Base-by-base conservation (phyloP, 2,329 filamentous ascomycete genomes). In the Periconia macrospinosa region DNA sequence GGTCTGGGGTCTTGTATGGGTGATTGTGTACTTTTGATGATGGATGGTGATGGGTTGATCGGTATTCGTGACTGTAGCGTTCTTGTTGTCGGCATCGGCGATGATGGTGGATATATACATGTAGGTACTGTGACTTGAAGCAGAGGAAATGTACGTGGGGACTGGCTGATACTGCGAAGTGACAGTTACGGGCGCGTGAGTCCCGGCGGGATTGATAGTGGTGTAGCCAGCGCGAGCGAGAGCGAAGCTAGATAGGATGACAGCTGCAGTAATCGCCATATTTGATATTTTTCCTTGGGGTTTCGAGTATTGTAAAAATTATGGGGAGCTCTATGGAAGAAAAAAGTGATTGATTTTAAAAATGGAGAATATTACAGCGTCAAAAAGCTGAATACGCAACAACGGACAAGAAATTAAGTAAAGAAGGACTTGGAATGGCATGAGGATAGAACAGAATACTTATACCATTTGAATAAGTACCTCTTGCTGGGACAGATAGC, bases 161-260 rank as follows among this genome's bases (percentile, higher is more conserved):
- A 71, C 59, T 1, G 66, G 30, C 58, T 71, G 69, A 55, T 71
- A 59, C 55, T 69, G 68, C 6, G 57, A 51, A 42, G 69, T 72
- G 49, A 72, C 62, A 30, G 68, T 71, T 41, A 67, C 58, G 0
- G 68, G 66, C 2, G 51, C 37, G 55, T 69, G 59, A 40, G 59
- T 61, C 41, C 67, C 61, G 33, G 66, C 65, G 1, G 67, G 67
- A 40, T 56, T 52, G 50, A 71, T 60, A 37, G 67, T 70, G 27
- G 68, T 65, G 55, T 68, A 69, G 18, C 59, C 67, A 45, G 59
- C 58, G 41, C 66, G 62, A 33, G 61, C 59, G 14, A 47, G 61
- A 58, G 52, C 62, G 11, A 59, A 62, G 47, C 57, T 58, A 49
- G 59, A 65, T 50, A 70, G 65, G 51, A 70, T 58, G 27, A 67